Conservation (phyloP, 805 yeast species). For the Schwanniomyces vanrijiae region DNA sequence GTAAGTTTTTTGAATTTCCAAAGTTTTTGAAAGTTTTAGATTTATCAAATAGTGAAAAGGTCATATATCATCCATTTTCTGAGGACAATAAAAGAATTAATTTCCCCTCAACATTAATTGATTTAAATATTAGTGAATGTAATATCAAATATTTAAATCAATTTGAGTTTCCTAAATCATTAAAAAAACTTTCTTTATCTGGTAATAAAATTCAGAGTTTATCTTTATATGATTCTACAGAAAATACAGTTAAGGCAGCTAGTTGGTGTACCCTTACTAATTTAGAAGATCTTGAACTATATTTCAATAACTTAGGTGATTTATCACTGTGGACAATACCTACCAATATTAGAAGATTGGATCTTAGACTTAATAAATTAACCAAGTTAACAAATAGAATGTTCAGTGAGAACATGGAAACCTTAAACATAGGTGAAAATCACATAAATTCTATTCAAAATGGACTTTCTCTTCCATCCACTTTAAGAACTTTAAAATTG, state of each 20-base stretch:
- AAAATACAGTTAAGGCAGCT: slow-evolving; percentile 8
- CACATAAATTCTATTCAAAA: slow-evolving; percentile 11
- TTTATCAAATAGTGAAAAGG: slow-evolving; percentile 16
- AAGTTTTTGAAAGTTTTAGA: slow-evolving; percentile 18
- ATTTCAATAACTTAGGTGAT: slow-evolving; percentile 17
- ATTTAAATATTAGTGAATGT: slow-evolving; percentile 25
- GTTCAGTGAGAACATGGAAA: slow-evolving; percentile 6
- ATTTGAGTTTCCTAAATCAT: slow-evolving; percentile 23
- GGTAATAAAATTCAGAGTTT: slow-evolving; percentile 25
- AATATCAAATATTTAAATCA: slow-evolving; percentile 14
- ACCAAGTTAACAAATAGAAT: slow-evolving; percentile 1
- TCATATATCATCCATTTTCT: neutral
- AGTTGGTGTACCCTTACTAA: slow-evolving; percentile 25
- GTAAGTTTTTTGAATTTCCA: slow-evolving; percentile 28
- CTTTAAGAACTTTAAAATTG: slow-evolving; percentile 10
- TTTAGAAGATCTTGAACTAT: slow-evolving; percentile 21
- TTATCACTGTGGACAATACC: slow-evolving; percentile 21
- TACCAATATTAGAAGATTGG: slow-evolving; percentile 7
- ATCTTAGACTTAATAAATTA: slow-evolving; percentile 8
- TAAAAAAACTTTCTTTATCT: slow-evolving; percentile 20
- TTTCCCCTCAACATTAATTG: slow-evolving; percentile 20
- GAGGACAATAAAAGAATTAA: slow-evolving; percentile 14
- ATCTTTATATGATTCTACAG: slow-evolving; percentile 12
- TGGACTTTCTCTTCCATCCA: slow-evolving; percentile 12
- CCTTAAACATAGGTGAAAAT: slow-evolving; percentile 15